phyloP scores from a whole-genome alignment of 2,329 filamentous ascomycete species.

The Aspergillus oerlinghausenensis region DNA sequence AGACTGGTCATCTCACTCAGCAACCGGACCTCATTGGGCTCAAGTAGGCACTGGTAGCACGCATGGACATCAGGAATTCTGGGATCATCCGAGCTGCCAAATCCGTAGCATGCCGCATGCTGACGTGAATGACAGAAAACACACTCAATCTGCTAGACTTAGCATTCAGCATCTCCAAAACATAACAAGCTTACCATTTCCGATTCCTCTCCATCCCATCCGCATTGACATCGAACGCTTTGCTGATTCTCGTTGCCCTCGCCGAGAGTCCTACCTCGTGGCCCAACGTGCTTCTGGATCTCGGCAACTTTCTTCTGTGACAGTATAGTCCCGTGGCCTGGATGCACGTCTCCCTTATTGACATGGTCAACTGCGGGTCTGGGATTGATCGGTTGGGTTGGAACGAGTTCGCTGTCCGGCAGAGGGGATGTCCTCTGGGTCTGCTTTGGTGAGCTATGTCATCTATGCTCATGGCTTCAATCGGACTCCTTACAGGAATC shows the following conservation, averaged over 20 bases:
- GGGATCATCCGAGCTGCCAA: conserved; percentile 31
- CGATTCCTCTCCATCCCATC: conserved; percentile 33
- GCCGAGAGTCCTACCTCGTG: not conserved
- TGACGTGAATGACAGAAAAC: conserved; percentile 43
- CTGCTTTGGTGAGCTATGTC: conserved; percentile 5
- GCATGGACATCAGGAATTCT: conserved; percentile 40
- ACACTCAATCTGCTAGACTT: conserved; percentile 37
- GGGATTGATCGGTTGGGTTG: conserved; percentile 23
- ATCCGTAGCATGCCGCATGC: conserved; percentile 47
- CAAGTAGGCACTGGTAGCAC: conserved; percentile 45
- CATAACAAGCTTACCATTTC: conserved; percentile 35
- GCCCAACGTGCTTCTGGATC: conserved; percentile 11
- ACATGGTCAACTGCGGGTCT: conserved; percentile 2
- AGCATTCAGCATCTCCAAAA: conserved; percentile 4
- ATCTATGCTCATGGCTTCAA: not conserved
- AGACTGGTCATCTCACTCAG: conserved; percentile 25
- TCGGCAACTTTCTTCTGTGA: conserved; percentile 13
- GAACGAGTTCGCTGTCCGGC: conserved; percentile 23
- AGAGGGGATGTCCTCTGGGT: conserved; percentile 17
- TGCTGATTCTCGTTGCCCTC: not conserved
- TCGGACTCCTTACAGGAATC: conserved; percentile 19
- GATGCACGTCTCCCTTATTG: conserved; percentile 5
- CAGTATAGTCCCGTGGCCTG: conserved; percentile 10
- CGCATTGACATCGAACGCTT: conserved; percentile 40
- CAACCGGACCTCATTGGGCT: conserved; percentile 22